These are phyloP conservation scores for Lagerstroemia speciosa DNA, from an alignment of 345 rosid species.

Conservation along the genomic window DNA sequence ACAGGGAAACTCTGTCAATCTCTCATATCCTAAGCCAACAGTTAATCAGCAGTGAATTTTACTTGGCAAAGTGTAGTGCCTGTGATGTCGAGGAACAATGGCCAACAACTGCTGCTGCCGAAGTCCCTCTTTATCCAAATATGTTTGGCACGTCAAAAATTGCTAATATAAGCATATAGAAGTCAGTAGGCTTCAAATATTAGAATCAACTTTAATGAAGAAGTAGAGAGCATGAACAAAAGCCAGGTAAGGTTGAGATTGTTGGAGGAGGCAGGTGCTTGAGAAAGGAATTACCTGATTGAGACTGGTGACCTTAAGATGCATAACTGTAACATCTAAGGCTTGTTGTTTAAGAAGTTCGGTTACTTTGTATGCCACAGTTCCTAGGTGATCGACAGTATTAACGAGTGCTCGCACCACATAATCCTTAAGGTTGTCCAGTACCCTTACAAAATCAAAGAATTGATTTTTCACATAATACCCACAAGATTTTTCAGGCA, in stretches of 20 bases:
- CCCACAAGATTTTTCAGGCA: neutral
- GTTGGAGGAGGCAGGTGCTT: neutral
- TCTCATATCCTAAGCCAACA: neutral
- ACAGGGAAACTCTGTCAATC: neutral
- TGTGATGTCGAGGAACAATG: conserved; percentile 79
- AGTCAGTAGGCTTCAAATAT: neutral
- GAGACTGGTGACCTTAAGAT: conserved; percentile 54
- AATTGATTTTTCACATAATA: conserved; percentile 4
- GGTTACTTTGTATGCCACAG: conserved; percentile 90
- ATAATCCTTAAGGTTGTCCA: conserved; percentile 90
- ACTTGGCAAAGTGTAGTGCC: conserved; percentile 89
- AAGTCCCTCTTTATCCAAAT: conserved; percentile 65
- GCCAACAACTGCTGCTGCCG: conserved; percentile 85
- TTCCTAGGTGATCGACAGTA: conserved; percentile 95
- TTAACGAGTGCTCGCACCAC: conserved; percentile 84
- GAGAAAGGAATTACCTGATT: conserved; percentile 51
- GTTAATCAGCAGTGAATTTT: conserved; percentile 20
- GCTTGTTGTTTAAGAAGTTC: conserved; percentile 85
- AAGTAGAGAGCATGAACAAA: neutral
- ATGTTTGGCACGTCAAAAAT: conserved; percentile 74
- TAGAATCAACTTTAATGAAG: neutral
- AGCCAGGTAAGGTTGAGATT: neutral
- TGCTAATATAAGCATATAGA: conserved; percentile 33
- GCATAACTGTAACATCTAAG: conserved; percentile 58
- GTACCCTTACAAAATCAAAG: conserved; percentile 46